These are phyloP conservation scores for Sphaerulina musiva DNA, from an alignment of 2,329 filamentous ascomycete genomes.

Conservation along the genomic window DNA sequence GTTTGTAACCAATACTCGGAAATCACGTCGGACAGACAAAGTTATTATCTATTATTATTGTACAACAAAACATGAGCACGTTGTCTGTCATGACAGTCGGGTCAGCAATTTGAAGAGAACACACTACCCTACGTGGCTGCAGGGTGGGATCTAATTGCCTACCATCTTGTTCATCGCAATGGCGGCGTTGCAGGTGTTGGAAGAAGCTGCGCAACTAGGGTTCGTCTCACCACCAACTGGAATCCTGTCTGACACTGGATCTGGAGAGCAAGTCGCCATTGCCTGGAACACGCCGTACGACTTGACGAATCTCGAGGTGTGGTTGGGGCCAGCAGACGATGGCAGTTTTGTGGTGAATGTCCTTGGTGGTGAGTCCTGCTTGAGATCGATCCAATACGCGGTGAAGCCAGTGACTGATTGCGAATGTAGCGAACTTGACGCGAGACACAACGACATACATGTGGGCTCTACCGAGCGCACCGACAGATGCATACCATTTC, in stretches of 20 bases:
- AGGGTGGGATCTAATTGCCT: not conserved
- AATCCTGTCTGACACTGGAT: not conserved
- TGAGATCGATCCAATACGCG: not conserved
- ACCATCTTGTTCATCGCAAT: not conserved
- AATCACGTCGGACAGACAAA: not conserved
- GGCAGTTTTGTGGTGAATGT: conserved; percentile 14
- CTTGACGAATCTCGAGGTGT: conserved; percentile 15
- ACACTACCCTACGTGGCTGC: not conserved
- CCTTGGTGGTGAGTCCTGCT: conserved; percentile 12
- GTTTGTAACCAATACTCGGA: not conserved
- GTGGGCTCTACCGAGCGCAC: conserved; percentile 1
- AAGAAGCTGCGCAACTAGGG: conserved; percentile 8
- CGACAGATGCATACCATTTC: conserved; percentile 1
- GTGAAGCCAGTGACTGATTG: not conserved
- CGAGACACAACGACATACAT: conserved; percentile 7
- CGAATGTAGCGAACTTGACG: conserved; percentile 5
- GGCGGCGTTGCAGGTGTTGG: conserved; percentile 13
- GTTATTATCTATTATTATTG: not conserved
- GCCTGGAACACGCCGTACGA: conserved; percentile 17
- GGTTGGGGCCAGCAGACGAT: conserved; percentile 11
- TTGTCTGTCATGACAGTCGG: not conserved
- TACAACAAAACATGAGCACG: not conserved
- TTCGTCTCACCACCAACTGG: conserved; percentile 8
- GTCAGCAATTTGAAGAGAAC: not conserved
- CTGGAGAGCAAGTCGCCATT: conserved; percentile 10